A percentile compares a stretch with the other conserved stretches of the same genome.
Conservation (phyloP, 441 rosid genomes). For the Bocquillonia castaneifolia region DNA sequence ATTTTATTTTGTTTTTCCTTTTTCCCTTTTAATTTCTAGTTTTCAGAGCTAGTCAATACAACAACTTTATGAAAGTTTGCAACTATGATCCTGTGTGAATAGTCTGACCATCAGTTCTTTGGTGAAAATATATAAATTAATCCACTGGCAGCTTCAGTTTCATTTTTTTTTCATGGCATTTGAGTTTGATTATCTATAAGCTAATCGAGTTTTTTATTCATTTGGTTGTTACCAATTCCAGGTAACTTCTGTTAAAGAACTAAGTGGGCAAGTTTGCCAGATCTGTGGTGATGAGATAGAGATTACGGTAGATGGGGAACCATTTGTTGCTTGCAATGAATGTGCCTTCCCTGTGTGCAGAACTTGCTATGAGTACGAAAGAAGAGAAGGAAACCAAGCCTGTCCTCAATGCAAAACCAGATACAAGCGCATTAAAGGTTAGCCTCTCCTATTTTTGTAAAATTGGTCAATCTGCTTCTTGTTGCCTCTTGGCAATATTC, state of each 20-base stretch:
- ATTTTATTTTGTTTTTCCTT: conserved; percentile 5
- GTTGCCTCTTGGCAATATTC: not conserved
- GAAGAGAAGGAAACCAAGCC: conserved; percentile 76
- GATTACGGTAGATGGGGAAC: conserved; percentile 57
- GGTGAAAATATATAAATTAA: conserved; percentile 11
- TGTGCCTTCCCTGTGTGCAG: conserved; percentile 86
- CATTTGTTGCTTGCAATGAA: conserved; percentile 82
- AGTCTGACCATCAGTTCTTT: not conserved
- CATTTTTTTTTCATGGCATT: not conserved
- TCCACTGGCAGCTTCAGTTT: conserved; percentile 7
- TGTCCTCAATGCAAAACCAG: conserved; percentile 85
- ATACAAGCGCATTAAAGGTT: conserved; percentile 72
- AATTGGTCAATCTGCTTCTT: not conserved
- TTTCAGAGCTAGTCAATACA: conserved; percentile 25
- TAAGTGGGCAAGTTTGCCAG: conserved; percentile 70
- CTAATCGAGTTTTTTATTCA: conserved; percentile 13
- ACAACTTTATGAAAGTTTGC: conserved; percentile 23
- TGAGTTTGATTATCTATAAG: conserved; percentile 2
- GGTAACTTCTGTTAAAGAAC: conserved; percentile 62
- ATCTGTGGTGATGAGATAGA: conserved; percentile 83
- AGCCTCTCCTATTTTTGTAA: conserved; percentile 5
- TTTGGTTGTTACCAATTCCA: conserved; percentile 26
- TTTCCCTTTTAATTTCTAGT: conserved; percentile 17
- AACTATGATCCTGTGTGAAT: conserved; percentile 21
- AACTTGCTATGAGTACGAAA: conserved; percentile 72